A percentile compares a stretch with the other conserved stretches of the same genome.
Evolutionary conservation across 306 rosid genomes (phyloP).

Genomic region (cucumber (Cucumis sativus)): Cucumber_9930_V3 NC_026658.2:18703501-18704000

Average conservation of each 20-base stretch:
- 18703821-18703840: slow-evolving; percentile 60
- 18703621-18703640: background rate
- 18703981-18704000: slow-evolving; percentile 60
- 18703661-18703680: background rate
- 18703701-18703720: background rate
- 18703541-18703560: background rate
- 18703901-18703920: slow-evolving; percentile 55
- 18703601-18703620: background rate
- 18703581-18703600: background rate
- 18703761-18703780: slow-evolving; percentile 40
- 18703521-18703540: background rate
- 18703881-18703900: slow-evolving; percentile 57
- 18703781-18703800: slow-evolving; percentile 52
- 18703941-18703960: slow-evolving; percentile 49
- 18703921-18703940: slow-evolving; percentile 74
- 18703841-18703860: slow-evolving; percentile 46
- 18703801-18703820: slow-evolving; percentile 92
- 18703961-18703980: slow-evolving; percentile 65
- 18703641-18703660: background rate
- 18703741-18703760: slow-evolving; percentile 43
- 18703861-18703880: slow-evolving; percentile 45
- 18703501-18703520: background rate
- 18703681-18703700: background rate
- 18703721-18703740: slow-evolving; percentile 12
- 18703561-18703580: background rate